Percentiles rank a stretch among this genome's conserved stretches.
Evolutionary conservation across 2,329 filamentous ascomycete species (phyloP).

Genomic region (Zymoseptoria crescenta): DNA sequence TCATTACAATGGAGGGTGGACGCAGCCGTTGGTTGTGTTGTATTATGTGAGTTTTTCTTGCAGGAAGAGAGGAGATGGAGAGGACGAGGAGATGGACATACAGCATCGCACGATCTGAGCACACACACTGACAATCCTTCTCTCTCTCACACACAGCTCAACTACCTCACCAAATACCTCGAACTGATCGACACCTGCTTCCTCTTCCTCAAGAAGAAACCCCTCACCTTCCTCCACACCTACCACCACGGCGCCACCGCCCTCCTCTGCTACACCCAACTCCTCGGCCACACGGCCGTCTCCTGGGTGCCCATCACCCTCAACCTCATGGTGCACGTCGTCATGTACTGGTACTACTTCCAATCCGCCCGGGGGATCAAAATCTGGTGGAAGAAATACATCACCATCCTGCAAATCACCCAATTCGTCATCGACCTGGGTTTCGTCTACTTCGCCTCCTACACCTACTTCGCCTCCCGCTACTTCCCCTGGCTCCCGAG

Average conservation of each 20-base stretch:
- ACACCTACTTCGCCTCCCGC: slow-evolving; percentile 90
- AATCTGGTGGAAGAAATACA: slow-evolving; percentile 99
- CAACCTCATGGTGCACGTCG: slow-evolving; percentile 89
- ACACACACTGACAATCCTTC: neutral
- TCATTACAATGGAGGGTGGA: slow-evolving; percentile 76
- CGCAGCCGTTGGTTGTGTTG: slow-evolving; percentile 80
- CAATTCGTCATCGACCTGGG: slow-evolving; percentile 96
- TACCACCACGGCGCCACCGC: slow-evolving; percentile 98
- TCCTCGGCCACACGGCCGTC: slow-evolving; percentile 84
- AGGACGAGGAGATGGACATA: neutral
- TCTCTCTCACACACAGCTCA: slow-evolving; percentile 55
- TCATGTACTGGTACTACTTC: slow-evolving; percentile 99
- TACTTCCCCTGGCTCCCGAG: slow-evolving; percentile 85
- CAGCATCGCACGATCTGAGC: neutral
- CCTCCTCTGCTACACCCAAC: slow-evolving; percentile 94
- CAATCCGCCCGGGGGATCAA: slow-evolving; percentile 90
- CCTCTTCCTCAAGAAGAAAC: slow-evolving; percentile 99
- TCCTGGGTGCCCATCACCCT: slow-evolving; percentile 92
- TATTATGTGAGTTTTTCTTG: slow-evolving; percentile 83
- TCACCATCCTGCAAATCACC: slow-evolving; percentile 92
- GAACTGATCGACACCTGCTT: slow-evolving; percentile 94
- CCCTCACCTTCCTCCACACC: slow-evolving; percentile 95
- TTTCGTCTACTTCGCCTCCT: slow-evolving; percentile 98
- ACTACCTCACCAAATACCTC: slow-evolving; percentile 96
- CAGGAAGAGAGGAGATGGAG: neutral